These are phyloP conservation scores for Fusarium kyushuense DNA, from an alignment of 2,329 filamentous ascomycete species.

Conservation along the genomic window DNA sequence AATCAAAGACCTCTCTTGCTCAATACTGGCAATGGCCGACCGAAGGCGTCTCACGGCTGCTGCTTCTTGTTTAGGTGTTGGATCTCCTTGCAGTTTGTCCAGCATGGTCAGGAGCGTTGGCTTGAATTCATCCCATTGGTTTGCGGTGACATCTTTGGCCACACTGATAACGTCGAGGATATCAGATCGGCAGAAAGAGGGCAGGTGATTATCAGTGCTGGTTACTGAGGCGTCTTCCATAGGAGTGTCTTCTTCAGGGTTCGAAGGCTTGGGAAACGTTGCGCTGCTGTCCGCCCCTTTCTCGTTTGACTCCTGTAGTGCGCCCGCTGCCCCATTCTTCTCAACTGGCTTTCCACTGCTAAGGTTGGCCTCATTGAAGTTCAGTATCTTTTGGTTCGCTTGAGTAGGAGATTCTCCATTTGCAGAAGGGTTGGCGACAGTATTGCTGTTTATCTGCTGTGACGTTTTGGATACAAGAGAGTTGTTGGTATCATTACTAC, in stretches of 20 bases:
- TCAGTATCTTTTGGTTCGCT: not conserved
- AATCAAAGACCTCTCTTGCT: conserved; percentile 37
- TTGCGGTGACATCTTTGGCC: not conserved
- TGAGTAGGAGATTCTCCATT: not conserved
- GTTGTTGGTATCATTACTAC: not conserved
- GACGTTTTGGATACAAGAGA: not conserved
- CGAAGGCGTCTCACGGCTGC: conserved; percentile 23
- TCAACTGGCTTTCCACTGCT: not conserved
- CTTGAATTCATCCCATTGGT: conserved; percentile 20
- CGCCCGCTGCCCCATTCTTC: not conserved
- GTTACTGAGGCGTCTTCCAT: conserved; percentile 14
- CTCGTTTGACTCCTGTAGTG: not conserved
- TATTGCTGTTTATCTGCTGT: not conserved
- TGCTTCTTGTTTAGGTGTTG: conserved; percentile 13
- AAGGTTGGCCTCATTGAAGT: conserved; percentile 11
- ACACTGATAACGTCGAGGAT: conserved; percentile 7
- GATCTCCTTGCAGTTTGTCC: conserved; percentile 3
- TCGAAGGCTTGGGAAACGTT: not conserved
- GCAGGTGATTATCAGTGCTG: not conserved
- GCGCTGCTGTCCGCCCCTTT: not conserved
- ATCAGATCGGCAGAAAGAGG: conserved; percentile 6
- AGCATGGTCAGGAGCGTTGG: conserved; percentile 25
- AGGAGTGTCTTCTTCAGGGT: conserved; percentile 5
- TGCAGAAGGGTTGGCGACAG: not conserved
- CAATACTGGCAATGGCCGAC: conserved; percentile 2